Conservation (phyloP, 225 moss, liverwort and hornwort genomes). For the Thuidium tamariscinum region DNA sequence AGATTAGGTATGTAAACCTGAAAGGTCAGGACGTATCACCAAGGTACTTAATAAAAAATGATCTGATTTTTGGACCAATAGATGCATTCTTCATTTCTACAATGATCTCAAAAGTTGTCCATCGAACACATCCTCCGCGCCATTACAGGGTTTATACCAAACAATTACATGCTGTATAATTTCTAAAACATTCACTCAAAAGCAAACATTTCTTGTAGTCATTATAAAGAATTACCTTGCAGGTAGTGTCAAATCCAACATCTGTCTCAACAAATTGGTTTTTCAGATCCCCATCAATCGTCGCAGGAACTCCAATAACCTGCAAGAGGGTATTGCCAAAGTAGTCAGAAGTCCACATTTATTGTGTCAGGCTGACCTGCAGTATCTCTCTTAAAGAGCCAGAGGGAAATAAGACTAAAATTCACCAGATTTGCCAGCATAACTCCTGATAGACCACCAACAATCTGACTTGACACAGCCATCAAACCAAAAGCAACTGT, state of each 20-base stretch:
- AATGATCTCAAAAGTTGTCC: not conserved
- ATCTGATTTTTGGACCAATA: not conserved
- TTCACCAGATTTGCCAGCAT: not conserved
- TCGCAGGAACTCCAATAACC: slow-evolving; percentile 92
- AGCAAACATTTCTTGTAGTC: not conserved
- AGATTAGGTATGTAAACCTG: not conserved
- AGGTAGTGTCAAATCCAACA: slow-evolving; percentile 96
- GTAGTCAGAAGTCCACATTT: not conserved
- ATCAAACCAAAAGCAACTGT: not conserved
- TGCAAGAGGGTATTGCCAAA: slow-evolving; percentile 2
- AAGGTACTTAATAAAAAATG: not conserved
- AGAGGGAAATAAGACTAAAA: not conserved
- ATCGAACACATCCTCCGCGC: not conserved
- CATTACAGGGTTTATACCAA: not conserved
- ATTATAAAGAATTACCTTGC: slow-evolving; percentile 48
- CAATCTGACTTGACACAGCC: not conserved
- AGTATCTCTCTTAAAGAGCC: not conserved
- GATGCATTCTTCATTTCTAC: not conserved
- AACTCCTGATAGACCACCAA: not conserved
- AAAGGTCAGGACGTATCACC: not conserved
- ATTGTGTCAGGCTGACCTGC: not conserved
- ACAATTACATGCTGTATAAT: not conserved
- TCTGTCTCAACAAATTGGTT: slow-evolving; percentile 94
- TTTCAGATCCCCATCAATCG: slow-evolving; percentile 92
- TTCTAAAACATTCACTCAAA: not conserved